Base-by-base conservation (phyloP, 1,284 basidiomycete species). In the Malassezia sympodialis region DNA sequence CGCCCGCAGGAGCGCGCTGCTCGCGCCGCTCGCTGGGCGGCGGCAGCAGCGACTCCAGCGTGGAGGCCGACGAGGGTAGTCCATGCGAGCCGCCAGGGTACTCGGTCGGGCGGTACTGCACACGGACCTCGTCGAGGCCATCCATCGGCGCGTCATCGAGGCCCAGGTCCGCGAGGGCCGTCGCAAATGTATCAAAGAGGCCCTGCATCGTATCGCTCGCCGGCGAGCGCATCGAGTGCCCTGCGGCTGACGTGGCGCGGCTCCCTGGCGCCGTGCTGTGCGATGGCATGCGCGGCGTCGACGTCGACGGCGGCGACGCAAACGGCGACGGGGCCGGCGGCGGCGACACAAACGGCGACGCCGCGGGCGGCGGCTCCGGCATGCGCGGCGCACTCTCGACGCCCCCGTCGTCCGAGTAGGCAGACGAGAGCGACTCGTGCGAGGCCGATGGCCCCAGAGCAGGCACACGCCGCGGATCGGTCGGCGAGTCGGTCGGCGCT, bases 101-200 rank as follows among this genome's bases (percentile, higher is more conserved):
- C 42, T 31, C n/a, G 7, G 39, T 30, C 10, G 32, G 27, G 31
- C 41, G 55, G 45, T 57, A 57, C 31, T 37, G 23, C 19, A 57
- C 55, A 24, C 37, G 7, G 3, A 57, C 37, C 14, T 51, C 32
- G 2, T 23, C 30, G 12, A 57, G 23, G 17, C 49, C 55, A 8
- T 24, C 10, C 6, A 57, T 28, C 7, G 55, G 55, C 43, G 41
- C 24, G 11, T 40, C 43, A 19, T 57, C 50, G 7, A 57, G 35
- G 31, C 55, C 55, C n/a, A 57, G 45, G 35, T 57, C 55, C 19
- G 50, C 44, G 8, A 57, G 23, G 2, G 55, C 55, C 17, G 44
- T 40, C 15, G 49, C 55, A 44, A 57, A 57, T 21, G 55, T 48
- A 26, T 57, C 55, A 19, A 51, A 42, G 19, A 57, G 39, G 26